A percentile compares a stretch with the other conserved stretches of the same genome.
These are phyloP conservation scores for Penicillium aurantiogriseum DNA, from an alignment of 2,329 filamentous ascomycete genomes.

Conservation along the genomic window DNA sequence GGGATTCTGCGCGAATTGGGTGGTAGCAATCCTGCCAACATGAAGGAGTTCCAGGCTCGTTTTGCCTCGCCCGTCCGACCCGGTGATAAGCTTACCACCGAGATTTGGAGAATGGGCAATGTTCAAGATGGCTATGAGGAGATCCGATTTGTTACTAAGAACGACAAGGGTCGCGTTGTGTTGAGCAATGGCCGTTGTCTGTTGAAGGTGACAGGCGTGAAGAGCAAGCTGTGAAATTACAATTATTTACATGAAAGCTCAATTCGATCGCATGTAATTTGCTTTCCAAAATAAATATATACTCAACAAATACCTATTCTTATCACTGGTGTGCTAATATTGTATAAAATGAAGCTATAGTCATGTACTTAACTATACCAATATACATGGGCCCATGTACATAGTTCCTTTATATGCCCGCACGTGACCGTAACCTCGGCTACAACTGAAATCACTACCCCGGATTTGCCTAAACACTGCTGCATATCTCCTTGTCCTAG, in stretches of 20 bases:
- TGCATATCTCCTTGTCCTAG: not conserved
- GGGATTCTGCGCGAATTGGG: constrained; percentile 71
- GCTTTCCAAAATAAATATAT: not conserved
- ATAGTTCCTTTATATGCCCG: not conserved
- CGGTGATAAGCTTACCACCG: constrained; percentile 75
- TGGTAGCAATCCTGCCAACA: constrained; percentile 72
- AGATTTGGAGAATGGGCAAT: constrained; percentile 76
- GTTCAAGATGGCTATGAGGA: constrained; percentile 68
- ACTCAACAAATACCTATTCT: not conserved
- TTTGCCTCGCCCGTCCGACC: constrained; percentile 84
- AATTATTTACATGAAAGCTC: not conserved
- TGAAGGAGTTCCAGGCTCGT: constrained; percentile 84
- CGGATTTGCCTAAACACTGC: not conserved
- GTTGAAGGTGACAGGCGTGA: constrained; percentile 63
- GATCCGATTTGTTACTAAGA: constrained; percentile 73
- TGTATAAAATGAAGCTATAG: not conserved
- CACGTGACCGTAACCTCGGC: constrained; percentile 11
- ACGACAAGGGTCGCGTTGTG: constrained; percentile 78
- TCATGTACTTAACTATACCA: not conserved
- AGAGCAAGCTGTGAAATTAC: constrained; percentile 62
- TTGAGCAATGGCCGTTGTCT: constrained; percentile 82
- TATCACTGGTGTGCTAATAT: no score
- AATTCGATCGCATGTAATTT: not conserved
- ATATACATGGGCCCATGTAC: not conserved
- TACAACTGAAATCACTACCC: constrained; percentile 1